Conservation (phyloP, 345 rosid genomes). For the Xanthoceras sorbifolium region DNA sequence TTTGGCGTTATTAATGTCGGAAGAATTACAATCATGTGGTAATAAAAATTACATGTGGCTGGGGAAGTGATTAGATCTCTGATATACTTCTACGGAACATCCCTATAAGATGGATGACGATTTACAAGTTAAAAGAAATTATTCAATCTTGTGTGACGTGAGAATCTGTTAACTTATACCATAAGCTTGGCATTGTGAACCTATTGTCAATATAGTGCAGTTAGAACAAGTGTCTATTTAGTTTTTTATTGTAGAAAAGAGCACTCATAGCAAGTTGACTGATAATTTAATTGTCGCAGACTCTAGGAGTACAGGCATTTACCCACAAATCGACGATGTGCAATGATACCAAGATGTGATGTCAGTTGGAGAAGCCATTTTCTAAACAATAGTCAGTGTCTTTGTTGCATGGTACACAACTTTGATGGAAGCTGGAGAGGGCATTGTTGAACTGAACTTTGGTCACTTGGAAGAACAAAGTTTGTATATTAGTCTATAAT, state of each 20-base stretch:
- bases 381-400: background rate
- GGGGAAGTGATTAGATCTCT: background rate
- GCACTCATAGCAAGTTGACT: background rate
- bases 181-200: background rate
- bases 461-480: background rate
- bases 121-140: slow-evolving; percentile 1
- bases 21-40: background rate
- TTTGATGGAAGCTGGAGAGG: background rate
- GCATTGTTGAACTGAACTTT: background rate
- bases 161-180: background rate
- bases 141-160: background rate
- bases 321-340: background rate
- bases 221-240: background rate
- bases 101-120: background rate
- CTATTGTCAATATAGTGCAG: background rate
- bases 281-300: background rate
- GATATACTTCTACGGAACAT: background rate
- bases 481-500: background rate
- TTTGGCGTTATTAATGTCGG: background rate
- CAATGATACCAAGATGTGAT: background rate
- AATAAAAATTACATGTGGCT: background rate
- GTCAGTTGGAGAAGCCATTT: background rate
- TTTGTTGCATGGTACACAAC: background rate
- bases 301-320: background rate
- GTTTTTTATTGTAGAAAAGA: background rate